phyloP scores from a whole-genome alignment of 2,329 filamentous ascomycete genomes.

The Phaeosphaeria sp. region DNA sequence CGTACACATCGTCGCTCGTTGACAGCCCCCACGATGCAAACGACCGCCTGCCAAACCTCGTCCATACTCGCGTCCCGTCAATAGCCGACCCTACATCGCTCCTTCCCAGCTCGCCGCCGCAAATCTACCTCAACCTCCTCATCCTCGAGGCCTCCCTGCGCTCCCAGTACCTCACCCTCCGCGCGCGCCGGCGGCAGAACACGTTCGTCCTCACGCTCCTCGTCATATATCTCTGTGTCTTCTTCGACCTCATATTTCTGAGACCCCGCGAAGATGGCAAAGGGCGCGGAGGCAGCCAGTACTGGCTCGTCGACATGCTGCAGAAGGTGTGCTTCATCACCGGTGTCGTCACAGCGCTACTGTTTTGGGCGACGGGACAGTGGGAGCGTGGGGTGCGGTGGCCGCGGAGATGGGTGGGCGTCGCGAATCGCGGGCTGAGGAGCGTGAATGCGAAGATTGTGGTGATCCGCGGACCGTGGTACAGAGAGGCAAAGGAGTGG shows the following conservation, averaged over 20 bases:
- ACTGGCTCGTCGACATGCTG: slow-evolving; percentile 91
- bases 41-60: slow-evolving; percentile 50
- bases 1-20: slow-evolving; percentile 12
- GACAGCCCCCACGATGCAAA: slow-evolving; percentile 37
- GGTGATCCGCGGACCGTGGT: slow-evolving; percentile 82
- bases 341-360: slow-evolving; percentile 81
- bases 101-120: slow-evolving; percentile 87
- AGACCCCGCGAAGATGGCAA: slow-evolving; percentile 94
- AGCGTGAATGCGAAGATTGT: slow-evolving; percentile 97
- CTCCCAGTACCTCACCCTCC: slow-evolving; percentile 88
- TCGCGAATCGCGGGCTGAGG: slow-evolving; percentile 87
- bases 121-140: slow-evolving; percentile 97
- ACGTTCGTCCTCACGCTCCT: slow-evolving; percentile 88
- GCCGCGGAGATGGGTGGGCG: slow-evolving; percentile 88
- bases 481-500: slow-evolving; percentile 76
- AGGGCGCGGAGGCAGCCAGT: slow-evolving; percentile 90
- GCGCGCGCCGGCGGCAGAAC: slow-evolving; percentile 87
- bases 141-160: slow-evolving; percentile 95
- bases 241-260: slow-evolving; percentile 89
- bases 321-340: slow-evolving; percentile 93
- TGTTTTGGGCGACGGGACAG: slow-evolving; percentile 94
- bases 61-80: slow-evolving; percentile 46
- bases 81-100: slow-evolving; percentile 75
- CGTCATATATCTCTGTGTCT: slow-evolving; percentile 79
- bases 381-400: slow-evolving; percentile 95